These are phyloP conservation scores for Aureobasidium pullulans DNA, from an alignment of 2,329 filamentous ascomycete genomes.

Conservation along the genomic window DNA sequence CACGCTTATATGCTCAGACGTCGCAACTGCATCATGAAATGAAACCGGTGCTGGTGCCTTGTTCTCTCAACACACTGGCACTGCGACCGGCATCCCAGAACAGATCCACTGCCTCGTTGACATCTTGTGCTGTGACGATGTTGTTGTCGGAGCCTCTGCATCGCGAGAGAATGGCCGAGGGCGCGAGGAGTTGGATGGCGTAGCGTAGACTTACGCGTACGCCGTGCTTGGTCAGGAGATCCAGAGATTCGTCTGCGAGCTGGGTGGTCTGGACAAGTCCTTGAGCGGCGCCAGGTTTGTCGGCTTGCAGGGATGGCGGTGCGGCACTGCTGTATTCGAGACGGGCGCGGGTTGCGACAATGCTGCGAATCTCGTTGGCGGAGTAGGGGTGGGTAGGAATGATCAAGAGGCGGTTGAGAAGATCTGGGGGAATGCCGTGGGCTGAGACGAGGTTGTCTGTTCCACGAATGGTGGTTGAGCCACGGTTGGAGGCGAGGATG, in stretches of 20 bases:
- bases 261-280: slow-evolving; percentile 48
- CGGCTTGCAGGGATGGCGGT: slow-evolving; percentile 23
- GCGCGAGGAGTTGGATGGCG: slow-evolving; percentile 83
- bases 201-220: slow-evolving; percentile 87
- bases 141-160: slow-evolving; percentile 43
- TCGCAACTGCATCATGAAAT: slow-evolving; percentile 21
- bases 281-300: slow-evolving; percentile 32
- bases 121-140: slow-evolving; percentile 46
- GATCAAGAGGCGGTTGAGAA: slow-evolving; percentile 88
- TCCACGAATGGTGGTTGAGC: slow-evolving; percentile 85
- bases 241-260: slow-evolving; percentile 73
- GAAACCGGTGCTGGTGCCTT: slow-evolving; percentile 23
- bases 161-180: slow-evolving; percentile 82
- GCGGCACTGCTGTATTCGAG: slow-evolving; percentile 30
- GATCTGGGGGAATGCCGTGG: slow-evolving; percentile 89
- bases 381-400: slow-evolving; percentile 89
- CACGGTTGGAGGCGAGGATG: slow-evolving; percentile 93
- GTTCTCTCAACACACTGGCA: slow-evolving; percentile 30
- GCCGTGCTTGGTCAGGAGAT: slow-evolving; percentile 80
- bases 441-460: slow-evolving; percentile 57
- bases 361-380: slow-evolving; percentile 82
- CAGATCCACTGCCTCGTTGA: slow-evolving; percentile 42
- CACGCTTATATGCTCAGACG: too few relatives aligned
- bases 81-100: slow-evolving; percentile 44
- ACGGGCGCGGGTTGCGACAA: slow-evolving; percentile 70